phyloP scores from a whole-genome alignment of 768 basidiomycete genomes.

The Rhizopogon vinicolor region DNA sequence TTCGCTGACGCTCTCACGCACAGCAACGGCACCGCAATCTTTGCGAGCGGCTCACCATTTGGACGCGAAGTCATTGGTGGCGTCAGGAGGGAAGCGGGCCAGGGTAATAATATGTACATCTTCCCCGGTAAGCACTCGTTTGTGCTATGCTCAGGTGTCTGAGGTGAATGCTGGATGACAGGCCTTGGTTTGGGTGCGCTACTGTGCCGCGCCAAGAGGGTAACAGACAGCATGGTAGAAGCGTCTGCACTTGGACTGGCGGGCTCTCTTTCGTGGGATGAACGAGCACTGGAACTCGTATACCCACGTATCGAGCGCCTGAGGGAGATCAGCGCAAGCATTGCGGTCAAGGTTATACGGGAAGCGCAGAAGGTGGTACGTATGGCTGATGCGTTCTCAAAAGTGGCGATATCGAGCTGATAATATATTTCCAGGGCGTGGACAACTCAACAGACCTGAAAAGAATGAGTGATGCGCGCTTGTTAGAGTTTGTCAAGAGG shows the following conservation, averaged over 20 bases:
- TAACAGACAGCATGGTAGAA: constrained; percentile 89
- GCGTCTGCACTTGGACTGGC: constrained; percentile 80
- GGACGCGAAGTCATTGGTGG: constrained; percentile 53
- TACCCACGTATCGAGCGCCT: constrained; percentile 86
- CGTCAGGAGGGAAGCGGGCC: constrained; percentile 65
- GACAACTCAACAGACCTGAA: constrained; percentile 53
- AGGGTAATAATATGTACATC: constrained; percentile 95
- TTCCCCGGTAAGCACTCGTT: constrained; percentile 47
- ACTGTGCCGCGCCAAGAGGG: constrained; percentile 57
- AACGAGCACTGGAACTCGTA: constrained; percentile 59
- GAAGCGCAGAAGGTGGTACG: constrained; percentile 73
- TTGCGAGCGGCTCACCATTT: constrained; percentile 89
- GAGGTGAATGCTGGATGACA: constrained; percentile 2
- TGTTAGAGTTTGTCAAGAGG: constrained; percentile 47
- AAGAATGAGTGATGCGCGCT: constrained; percentile 47
- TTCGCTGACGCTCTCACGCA: constrained; percentile 70
- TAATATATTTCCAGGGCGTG: constrained; percentile 37
- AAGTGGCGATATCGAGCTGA: constrained; percentile 5
- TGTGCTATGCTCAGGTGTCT: background rate
- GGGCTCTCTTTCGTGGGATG: constrained; percentile 65
- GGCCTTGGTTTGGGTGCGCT: constrained; percentile 81
- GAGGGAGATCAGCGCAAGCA: constrained; percentile 75
- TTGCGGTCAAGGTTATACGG: constrained; percentile 73
- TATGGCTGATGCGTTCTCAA: constrained; percentile 16
- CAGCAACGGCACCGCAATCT: constrained; percentile 74